A percentile compares a stretch with the other conserved stretches of the same genome.
phyloP scores from a whole-genome alignment of 768 basidiomycete species.

The Calocybe indica region DNA sequence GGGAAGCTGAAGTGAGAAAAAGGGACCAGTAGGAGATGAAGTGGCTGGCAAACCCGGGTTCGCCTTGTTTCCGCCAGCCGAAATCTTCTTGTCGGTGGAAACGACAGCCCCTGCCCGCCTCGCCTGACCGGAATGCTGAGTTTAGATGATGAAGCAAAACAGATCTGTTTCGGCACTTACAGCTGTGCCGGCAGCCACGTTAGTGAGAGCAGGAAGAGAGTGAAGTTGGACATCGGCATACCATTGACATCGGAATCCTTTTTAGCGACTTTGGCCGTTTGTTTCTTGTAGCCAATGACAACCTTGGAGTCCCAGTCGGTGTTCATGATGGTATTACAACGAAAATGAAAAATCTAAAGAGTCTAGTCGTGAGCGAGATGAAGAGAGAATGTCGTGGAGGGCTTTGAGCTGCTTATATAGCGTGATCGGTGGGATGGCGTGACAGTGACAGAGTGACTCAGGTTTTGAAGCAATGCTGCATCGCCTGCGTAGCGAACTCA shows the following conservation, averaged over 20 bases:
- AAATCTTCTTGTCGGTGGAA: conserved; percentile 76
- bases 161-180: conserved; percentile 30
- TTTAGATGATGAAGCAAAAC: conserved; percentile 5
- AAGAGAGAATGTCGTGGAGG: too few relatives aligned
- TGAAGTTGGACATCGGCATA: conserved; percentile 18
- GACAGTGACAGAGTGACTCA: conserved; percentile 3
- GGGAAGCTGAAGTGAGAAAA: neutral
- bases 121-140: conserved; percentile 39
- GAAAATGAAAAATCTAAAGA: neutral
- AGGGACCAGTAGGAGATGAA: neutral
- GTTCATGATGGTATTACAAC: conserved; percentile 30
- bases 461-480: neutral
- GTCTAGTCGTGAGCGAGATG: neutral
- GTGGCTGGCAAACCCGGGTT: conserved; percentile 47
- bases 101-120: conserved; percentile 73
- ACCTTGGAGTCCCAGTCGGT: conserved; percentile 70
- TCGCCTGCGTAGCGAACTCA: too few relatives aligned
- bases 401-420: neutral
- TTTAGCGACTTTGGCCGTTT: conserved; percentile 58
- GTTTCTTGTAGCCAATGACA: conserved; percentile 67
- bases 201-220: neutral
- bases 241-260: conserved; percentile 52
- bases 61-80: conserved; percentile 69
- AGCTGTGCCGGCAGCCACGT: conserved; percentile 29
- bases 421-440: neutral